Evolutionary conservation across 768 basidiomycete species (phyloP).

Genomic region (Leccinum disarticulatum): DNA sequence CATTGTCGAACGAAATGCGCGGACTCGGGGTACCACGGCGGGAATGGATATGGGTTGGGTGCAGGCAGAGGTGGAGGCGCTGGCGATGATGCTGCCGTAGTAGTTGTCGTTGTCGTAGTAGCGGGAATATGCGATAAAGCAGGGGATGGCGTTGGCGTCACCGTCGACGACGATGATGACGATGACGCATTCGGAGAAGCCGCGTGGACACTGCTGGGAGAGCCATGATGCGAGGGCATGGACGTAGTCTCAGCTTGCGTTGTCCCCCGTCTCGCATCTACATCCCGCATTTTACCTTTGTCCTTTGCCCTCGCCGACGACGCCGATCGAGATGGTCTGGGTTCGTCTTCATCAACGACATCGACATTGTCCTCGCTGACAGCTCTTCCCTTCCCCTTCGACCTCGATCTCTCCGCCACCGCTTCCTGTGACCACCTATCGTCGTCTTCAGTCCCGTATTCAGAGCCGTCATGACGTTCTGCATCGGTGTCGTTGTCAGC

Average conservation of each 20-base stretch:
- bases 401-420: conserved; percentile 17
- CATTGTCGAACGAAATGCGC: conserved; percentile 80
- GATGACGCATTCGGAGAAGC: background rate
- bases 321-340: background rate
- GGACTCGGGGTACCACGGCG: conserved; percentile 69
- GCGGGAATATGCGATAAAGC: background rate
- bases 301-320: conserved; percentile 9
- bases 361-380: conserved; percentile 10
- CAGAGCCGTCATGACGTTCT: conserved; percentile 7
- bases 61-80: conserved; percentile 14
- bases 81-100: background rate
- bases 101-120: background rate
- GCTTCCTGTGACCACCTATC: conserved; percentile 23
- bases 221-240: conserved; percentile 16
- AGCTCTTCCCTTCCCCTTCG: conserved; percentile 29
- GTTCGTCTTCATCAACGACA: conserved; percentile 11
- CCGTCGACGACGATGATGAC: background rate
- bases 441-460: conserved; percentile 19
- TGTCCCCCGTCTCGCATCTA: conserved; percentile 11
- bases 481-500: background rate
- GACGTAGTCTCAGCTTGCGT: too few species aligned
- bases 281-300: conserved; percentile 26
- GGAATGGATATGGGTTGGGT: conserved; percentile 64
- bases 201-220: conserved; percentile 3
- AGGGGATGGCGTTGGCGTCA: conserved; percentile 13